Evolutionary conservation across 2,329 filamentous ascomycete genomes (phyloP).

Genomic region (Neoascochyta sp.): DNA sequence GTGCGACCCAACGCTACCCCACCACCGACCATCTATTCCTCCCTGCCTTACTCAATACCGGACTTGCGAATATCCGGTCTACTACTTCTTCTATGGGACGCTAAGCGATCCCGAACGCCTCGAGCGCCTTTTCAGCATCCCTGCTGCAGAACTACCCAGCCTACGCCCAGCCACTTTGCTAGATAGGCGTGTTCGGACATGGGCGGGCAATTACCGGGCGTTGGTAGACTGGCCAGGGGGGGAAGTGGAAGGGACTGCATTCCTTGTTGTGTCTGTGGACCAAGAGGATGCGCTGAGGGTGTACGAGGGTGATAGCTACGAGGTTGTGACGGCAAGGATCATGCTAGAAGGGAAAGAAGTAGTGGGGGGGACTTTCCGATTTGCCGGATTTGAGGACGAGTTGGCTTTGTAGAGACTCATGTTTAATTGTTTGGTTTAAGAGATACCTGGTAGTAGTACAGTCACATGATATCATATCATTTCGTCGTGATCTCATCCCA

Average conservation of each 20-base stretch:
- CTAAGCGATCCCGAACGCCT: constrained; percentile 1
- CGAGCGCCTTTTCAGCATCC: not conserved
- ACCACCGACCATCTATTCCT: not conserved
- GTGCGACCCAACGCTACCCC: constrained; percentile 7
- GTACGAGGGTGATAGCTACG: constrained; percentile 8
- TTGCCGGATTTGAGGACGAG: not conserved
- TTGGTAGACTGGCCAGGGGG: constrained; percentile 2
- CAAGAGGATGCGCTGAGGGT: constrained; percentile 6
- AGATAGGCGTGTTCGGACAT: not conserved
- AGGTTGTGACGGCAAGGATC: constrained; percentile 5
- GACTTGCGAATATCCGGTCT: constrained; percentile 2
- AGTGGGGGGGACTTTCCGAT: not conserved
- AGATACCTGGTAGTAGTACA: too few relatives aligned
- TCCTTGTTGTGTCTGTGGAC: constrained; percentile 1
- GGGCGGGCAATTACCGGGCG: constrained; percentile 4
- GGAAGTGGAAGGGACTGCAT: constrained; percentile 3
- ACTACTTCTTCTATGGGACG: constrained; percentile 7
- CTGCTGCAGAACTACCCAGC: not conserved
- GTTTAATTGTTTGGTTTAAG: too few relatives aligned
- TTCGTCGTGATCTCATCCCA: too few relatives aligned
- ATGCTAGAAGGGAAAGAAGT: not conserved
- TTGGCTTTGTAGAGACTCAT: not conserved
- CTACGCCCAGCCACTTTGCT: not conserved
- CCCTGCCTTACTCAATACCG: not conserved
- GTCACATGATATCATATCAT: too few relatives aligned